phyloP scores from a whole-genome alignment of 2,329 filamentous ascomycete species.

The Colletotrichum higginsianum region DNA sequence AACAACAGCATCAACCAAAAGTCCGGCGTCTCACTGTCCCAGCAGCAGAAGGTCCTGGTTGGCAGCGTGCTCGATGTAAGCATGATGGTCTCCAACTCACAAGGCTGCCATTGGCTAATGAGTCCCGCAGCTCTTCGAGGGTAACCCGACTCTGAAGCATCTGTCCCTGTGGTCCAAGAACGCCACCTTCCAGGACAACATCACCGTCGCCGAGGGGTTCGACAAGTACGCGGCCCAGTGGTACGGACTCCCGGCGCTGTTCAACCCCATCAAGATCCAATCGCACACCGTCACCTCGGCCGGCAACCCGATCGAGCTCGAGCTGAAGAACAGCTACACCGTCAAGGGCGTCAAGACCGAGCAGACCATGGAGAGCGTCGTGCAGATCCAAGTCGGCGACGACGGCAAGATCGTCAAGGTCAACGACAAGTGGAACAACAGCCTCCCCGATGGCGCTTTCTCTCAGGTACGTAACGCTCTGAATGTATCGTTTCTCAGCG shows the following conservation, averaged over 20 bases:
- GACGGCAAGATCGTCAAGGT: constrained; percentile 54
- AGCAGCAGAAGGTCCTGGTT: constrained; percentile 68
- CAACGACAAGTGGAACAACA: constrained; percentile 56
- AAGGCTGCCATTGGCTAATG: neutral
- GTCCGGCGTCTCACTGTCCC: constrained; percentile 64
- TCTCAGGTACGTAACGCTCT: constrained; percentile 50
- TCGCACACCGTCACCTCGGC: constrained; percentile 66
- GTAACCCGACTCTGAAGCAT: constrained; percentile 71
- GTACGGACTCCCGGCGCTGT: constrained; percentile 73
- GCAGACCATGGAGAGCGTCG: constrained; percentile 51
- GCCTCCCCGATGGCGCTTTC: constrained; percentile 52
- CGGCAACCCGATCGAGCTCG: constrained; percentile 73
- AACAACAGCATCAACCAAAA: constrained; percentile 68
- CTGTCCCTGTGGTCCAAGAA: constrained; percentile 72
- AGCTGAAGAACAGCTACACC: constrained; percentile 57
- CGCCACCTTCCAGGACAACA: constrained; percentile 70
- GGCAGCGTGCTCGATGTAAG: constrained; percentile 71
- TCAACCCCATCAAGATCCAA: constrained; percentile 70
- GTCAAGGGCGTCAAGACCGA: constrained; percentile 52
- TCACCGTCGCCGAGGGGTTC: constrained; percentile 70
- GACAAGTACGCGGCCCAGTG: constrained; percentile 64
- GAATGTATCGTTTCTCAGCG: neutral
- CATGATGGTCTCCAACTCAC: neutral
- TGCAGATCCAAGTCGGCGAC: constrained; percentile 51
- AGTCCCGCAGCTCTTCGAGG: constrained; percentile 67